Base-by-base conservation (phyloP, 2,329 filamentous ascomycete species). In the Neocatenulostroma microsporum region DNA sequence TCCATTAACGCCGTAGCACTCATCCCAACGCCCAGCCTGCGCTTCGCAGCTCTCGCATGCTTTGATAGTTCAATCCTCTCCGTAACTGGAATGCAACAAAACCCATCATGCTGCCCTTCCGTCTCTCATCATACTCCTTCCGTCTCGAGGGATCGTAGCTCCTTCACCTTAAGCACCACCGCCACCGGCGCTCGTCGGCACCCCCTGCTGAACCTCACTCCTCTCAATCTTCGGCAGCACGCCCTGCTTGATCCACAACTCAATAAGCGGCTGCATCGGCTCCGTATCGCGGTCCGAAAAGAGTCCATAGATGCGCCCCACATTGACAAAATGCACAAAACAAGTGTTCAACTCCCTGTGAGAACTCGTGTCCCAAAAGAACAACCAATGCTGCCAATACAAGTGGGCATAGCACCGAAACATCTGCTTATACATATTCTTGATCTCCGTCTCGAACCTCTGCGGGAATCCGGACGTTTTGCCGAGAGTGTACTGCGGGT, bases 191-290 rank as follows among this genome's bases (percentile, higher is more conserved):
- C n/a, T n/a, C n/a, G n/a, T n/a, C n/a, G n/a, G n/a, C n/a, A n/a
- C n/a, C n/a, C n/a, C n/a, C 14, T n/a, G 27, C 14, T 9, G 30
- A 9, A 30, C 29, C 21, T 30, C 30, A 8, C 9, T 14, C 39
- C 47, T 42, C 34, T 45, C 36, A n/a, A 47, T 20, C 43, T 48
- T 42, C 9, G 87, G 87, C 51, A 96, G 83, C 18, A 88, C 84
- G 41, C 88, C 87, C 57, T 89, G 89, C 45, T 81, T 81, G 18
- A 87, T 80, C 82, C 88, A 95, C 31, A 95, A 73, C 54, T 95
- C 87, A 50, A 96, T 84, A 50, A 96, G 66, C 18, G 85, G 86
- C 67, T 93, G 85, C 86, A 96, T 94, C 15, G 89, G 89, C 70
- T 95, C 88, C 53, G 93, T 75, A 63, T 95, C 89, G 55, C 86